phyloP scores from a whole-genome alignment of 352 stramenopile species.

The Phytophthora citricola region DNA sequence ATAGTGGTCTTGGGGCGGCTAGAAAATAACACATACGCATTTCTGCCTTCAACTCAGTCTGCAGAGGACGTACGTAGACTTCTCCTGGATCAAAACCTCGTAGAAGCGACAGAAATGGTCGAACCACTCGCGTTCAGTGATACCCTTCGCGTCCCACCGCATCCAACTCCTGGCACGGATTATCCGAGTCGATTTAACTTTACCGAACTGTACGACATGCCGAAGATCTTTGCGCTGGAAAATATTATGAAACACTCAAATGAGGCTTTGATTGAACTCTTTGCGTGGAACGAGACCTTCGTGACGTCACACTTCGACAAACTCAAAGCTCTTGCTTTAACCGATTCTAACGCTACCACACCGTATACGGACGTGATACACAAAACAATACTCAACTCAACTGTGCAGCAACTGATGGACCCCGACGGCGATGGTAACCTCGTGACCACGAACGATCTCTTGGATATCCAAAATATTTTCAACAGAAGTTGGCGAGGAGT shows the following conservation, averaged over 20 bases:
- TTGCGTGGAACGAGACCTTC: constrained; percentile 65
- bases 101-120: constrained; percentile 39
- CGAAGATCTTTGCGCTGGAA: constrained; percentile 52
- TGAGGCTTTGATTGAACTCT: constrained; percentile 46
- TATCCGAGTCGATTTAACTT: constrained; percentile 51
- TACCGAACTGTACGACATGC: constrained; percentile 53
- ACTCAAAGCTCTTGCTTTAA: constrained; percentile 46
- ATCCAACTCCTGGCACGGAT: constrained; percentile 56
- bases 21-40: constrained; percentile 37
- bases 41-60: constrained; percentile 29
- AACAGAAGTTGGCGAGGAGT: constrained; percentile 63
- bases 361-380: constrained; percentile 60
- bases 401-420: constrained; percentile 45
- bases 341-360: constrained; percentile 46
- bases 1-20: constrained; percentile 51
- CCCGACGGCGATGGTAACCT: constrained; percentile 46
- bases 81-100: constrained; percentile 58
- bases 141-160: constrained; percentile 63
- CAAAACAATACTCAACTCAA: constrained; percentile 60
- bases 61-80: constrained; percentile 37
- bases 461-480: constrained; percentile 53
- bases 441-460: constrained; percentile 42
- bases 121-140: constrained; percentile 63
- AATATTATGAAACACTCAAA: constrained; percentile 14
- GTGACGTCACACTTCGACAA: constrained; percentile 27